A percentile compares a stretch with the other conserved stretches of the same genome.
These are phyloP conservation scores for Castanopsis chinensis DNA, from an alignment of 306 rosid species.

Conservation along the genomic window DNA sequence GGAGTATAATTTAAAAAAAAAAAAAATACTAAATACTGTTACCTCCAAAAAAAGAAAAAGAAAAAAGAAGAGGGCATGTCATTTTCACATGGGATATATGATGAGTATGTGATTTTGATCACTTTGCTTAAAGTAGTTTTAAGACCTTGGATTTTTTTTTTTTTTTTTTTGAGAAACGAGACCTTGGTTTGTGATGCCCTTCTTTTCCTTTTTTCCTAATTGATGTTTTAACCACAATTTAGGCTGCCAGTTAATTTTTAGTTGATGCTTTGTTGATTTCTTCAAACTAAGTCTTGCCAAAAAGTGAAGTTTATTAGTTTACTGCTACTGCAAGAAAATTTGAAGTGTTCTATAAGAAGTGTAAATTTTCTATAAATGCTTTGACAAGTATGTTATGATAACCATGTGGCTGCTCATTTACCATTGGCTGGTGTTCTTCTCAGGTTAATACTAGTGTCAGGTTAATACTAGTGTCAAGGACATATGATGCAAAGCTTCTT, in stretches of 20 bases:
- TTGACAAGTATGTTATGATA: not conserved
- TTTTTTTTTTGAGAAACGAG: too few species aligned
- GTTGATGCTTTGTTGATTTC: not conserved
- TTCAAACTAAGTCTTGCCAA: not conserved
- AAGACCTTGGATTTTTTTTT: not conserved
- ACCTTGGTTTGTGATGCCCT: not conserved
- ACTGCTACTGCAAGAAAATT: not conserved
- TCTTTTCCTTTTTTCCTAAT: not conserved
- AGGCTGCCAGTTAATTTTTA: not conserved
- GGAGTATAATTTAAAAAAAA: not conserved
- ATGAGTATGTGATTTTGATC: not conserved
- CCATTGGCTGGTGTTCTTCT: conserved; percentile 16
- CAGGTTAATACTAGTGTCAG: conserved; percentile 93
- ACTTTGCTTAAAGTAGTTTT: not conserved
- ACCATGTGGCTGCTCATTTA: conserved; percentile 2
- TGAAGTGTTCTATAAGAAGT: not conserved
- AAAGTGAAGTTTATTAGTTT: not conserved
- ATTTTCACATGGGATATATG: not conserved
- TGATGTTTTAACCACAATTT: not conserved
- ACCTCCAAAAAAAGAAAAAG: too few species aligned
- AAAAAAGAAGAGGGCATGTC: not conserved
- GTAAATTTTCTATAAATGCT: not conserved
- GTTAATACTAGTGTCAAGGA: conserved; percentile 88
- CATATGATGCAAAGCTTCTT: conserved; percentile 97
- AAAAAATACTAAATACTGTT: too few species aligned